Evolutionary conservation across 1,139 yeast species (phyloP).

Genomic region (Zygoascus sp.): DNA sequence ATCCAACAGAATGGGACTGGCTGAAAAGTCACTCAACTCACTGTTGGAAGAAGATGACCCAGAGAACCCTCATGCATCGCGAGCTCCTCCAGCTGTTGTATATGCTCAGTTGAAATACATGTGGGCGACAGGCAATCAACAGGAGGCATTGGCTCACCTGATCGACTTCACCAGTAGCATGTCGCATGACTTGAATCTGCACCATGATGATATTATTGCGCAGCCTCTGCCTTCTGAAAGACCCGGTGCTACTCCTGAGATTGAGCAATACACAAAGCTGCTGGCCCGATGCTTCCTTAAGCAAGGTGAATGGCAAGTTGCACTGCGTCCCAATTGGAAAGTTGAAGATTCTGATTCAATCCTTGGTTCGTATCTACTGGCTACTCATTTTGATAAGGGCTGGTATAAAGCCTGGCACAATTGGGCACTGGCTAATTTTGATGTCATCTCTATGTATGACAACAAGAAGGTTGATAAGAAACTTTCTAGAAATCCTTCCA

Average conservation of each 20-base stretch:
- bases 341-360: conserved; percentile 72
- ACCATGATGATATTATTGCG: conserved; percentile 72
- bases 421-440: conserved; percentile 98
- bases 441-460: conserved; percentile 67
- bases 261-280: conserved; percentile 77
- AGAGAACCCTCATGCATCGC: conserved; percentile 53
- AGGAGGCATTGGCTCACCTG: conserved; percentile 79
- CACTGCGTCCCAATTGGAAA: conserved; percentile 71
- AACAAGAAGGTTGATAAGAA: conserved; percentile 12
- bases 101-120: conserved; percentile 93
- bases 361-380: conserved; percentile 84
- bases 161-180: conserved; percentile 87
- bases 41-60: conserved; percentile 51
- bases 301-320: conserved; percentile 98
- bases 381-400: conserved; percentile 85
- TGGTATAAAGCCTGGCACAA: conserved; percentile 99
- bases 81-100: conserved; percentile 93
- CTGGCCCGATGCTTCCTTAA: conserved; percentile 92
- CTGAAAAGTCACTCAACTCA: conserved; percentile 83
- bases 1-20: conserved; percentile 85
- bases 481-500: conserved; percentile 14
- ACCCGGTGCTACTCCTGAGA: conserved; percentile 72
- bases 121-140: conserved; percentile 93
- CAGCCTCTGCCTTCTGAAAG: conserved; percentile 79
- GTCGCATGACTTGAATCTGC: conserved; percentile 63